These are phyloP conservation scores for Zygotorulaspora chibaensis DNA, from an alignment of 805 yeast genomes.

Conservation along the genomic window DNA sequence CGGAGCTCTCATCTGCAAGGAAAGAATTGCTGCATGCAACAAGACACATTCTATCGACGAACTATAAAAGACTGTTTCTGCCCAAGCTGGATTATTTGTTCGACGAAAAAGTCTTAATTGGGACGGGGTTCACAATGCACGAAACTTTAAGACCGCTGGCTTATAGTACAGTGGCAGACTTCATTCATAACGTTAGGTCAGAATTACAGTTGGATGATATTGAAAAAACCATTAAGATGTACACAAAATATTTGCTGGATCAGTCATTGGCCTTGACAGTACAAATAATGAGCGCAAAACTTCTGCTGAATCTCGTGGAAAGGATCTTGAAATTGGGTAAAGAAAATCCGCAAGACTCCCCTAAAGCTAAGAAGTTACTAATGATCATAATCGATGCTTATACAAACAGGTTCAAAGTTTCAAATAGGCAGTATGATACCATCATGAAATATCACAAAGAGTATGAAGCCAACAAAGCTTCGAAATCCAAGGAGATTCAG, in stretches of 20 bases:
- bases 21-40: constrained; percentile 92
- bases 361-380: constrained; percentile 59
- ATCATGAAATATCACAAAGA: constrained; percentile 59
- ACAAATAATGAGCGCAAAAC: constrained; percentile 94
- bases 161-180: constrained; percentile 91
- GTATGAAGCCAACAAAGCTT: constrained; percentile 43
- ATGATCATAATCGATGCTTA: constrained; percentile 85
- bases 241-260: constrained; percentile 77
- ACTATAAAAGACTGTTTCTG: constrained; percentile 73
- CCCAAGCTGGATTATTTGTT: constrained; percentile 82
- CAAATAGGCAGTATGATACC: constrained; percentile 67
- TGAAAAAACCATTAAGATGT: constrained; percentile 80
- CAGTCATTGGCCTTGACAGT: constrained; percentile 79
- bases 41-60: constrained; percentile 89
- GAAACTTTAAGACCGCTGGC: constrained; percentile 92
- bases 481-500: constrained; percentile 41
- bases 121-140: constrained; percentile 86
- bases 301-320: constrained; percentile 82
- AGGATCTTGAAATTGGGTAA: constrained; percentile 65
- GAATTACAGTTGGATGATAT: constrained; percentile 80
- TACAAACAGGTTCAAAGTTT: constrained; percentile 70
- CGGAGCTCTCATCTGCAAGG: constrained; percentile 85
- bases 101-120: constrained; percentile 82
- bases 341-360: constrained; percentile 68
- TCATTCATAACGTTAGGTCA: constrained; percentile 84